A percentile compares a stretch with the other conserved stretches of the same genome.
Evolutionary conservation across 192 early-diverging fungal species (phyloP).

Genomic region (Coemansia sp.): DNA sequence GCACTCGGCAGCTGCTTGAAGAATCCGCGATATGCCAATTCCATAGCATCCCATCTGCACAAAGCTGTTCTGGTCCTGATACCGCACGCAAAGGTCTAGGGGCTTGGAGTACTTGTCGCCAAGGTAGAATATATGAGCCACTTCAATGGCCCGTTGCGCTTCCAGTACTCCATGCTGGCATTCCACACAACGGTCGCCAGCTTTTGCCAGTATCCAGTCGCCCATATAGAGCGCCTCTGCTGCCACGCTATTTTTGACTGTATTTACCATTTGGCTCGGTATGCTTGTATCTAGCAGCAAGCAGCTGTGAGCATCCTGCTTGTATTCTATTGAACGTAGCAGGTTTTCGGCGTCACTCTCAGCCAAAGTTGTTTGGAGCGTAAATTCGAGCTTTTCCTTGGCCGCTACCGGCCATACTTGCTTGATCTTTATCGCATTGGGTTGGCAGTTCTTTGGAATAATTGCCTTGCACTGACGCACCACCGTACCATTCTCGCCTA

Average conservation of each 20-base stretch:
- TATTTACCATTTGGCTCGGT: background rate
- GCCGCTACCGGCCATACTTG: slow-evolving; percentile 10
- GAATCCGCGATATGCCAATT: slow-evolving; percentile 78
- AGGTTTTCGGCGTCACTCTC: background rate
- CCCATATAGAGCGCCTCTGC: slow-evolving; percentile 1
- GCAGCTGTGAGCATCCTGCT: background rate
- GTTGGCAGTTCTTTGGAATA: slow-evolving; percentile 19
- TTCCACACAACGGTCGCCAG: slow-evolving; percentile 29
- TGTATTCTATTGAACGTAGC: background rate
- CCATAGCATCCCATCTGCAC: slow-evolving; percentile 93
- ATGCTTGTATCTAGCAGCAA: background rate
- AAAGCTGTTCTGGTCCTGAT: slow-evolving; percentile 34
- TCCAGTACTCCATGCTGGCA: slow-evolving; percentile 20
- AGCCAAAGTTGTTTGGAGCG: background rate
- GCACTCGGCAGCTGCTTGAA: slow-evolving; percentile 77
- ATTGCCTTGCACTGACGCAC: slow-evolving; percentile 9
- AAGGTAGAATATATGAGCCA: slow-evolving; percentile 86
- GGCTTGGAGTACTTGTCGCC: slow-evolving; percentile 83
- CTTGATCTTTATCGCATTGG: slow-evolving; percentile 34
- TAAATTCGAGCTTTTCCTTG: background rate
- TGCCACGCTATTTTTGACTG: background rate
- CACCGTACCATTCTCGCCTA: background rate
- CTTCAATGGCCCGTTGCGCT: slow-evolving; percentile 64
- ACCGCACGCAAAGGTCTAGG: slow-evolving; percentile 59
- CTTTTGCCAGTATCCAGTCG: slow-evolving; percentile 40